Evolutionary conservation across 495 filamentous ascomycete genomes (phyloP).

Genomic region (Penicillium paxilli): DNA sequence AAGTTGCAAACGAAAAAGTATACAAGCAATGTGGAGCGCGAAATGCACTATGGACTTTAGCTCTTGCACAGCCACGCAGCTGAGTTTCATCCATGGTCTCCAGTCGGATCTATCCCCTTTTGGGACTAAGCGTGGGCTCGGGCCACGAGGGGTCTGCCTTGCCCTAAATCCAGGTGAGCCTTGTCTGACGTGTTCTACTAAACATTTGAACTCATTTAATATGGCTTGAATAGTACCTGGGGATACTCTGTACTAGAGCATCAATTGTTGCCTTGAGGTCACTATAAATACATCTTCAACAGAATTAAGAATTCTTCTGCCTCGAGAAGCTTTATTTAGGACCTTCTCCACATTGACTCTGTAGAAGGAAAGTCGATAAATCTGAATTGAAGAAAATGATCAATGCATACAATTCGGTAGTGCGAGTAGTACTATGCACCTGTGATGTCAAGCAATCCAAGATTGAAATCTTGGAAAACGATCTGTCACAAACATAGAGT

Average conservation of each 20-base stretch:
- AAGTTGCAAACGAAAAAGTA: neutral
- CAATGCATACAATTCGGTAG: too few species aligned
- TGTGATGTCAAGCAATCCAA: neutral
- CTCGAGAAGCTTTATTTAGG: conserved; percentile 2
- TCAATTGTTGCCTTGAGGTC: neutral
- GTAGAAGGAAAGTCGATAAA: too few species aligned
- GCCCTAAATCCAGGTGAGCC: neutral
- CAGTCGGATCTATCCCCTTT: conserved; percentile 12
- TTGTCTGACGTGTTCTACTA: neutral
- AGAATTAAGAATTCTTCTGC: conserved; percentile 11
- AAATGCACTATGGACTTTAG: neutral
- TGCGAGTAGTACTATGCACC: too few species aligned
- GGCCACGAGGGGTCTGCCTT: conserved; percentile 1
- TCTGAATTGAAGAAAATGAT: too few species aligned
- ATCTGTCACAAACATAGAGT: too few species aligned
- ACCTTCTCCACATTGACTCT: neutral
- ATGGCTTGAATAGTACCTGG: neutral
- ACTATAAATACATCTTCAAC: neutral
- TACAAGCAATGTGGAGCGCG: neutral
- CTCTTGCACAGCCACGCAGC: conserved; percentile 38
- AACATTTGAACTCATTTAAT: neutral
- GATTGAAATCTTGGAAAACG: too few species aligned
- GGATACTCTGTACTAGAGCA: too few species aligned
- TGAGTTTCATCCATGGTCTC: conserved; percentile 17
- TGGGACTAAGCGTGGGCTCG: conserved; percentile 4